phyloP scores from a whole-genome alignment of 352 stramenopile genomes.

The Vaucheria bursata region DNA sequence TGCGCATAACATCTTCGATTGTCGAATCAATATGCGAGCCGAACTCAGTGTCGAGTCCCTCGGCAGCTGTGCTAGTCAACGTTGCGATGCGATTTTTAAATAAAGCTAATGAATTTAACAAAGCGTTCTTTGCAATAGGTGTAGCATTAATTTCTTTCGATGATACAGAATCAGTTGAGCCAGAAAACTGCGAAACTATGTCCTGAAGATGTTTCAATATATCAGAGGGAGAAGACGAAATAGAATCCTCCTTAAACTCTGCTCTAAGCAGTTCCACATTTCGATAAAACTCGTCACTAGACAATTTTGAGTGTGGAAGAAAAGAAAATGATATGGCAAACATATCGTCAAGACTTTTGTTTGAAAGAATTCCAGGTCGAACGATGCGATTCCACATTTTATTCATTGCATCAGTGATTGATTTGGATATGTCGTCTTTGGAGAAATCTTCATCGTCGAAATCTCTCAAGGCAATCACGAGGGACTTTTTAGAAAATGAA shows the following conservation, averaged over 20 bases:
- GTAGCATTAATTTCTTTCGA: background rate
- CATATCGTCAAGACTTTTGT: background rate
- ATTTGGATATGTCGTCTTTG: background rate
- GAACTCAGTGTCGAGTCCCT: background rate
- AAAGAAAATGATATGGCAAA: background rate
- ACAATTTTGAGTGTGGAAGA: background rate
- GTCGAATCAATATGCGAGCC: background rate
- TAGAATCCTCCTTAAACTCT: background rate
- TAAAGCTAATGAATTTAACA: background rate
- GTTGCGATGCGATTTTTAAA: background rate
- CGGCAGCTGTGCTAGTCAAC: background rate
- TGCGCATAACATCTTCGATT: background rate
- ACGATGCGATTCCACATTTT: background rate
- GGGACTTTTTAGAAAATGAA: too few species aligned
- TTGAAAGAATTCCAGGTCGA: background rate
- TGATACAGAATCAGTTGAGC: background rate
- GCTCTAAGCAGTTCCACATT: background rate
- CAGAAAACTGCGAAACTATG: background rate
- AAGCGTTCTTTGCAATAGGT: background rate
- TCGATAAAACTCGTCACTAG: background rate
- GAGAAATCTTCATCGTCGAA: background rate
- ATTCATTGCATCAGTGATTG: background rate
- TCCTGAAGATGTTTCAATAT: background rate
- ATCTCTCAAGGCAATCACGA: background rate
- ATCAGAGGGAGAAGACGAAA: background rate